Base-by-base conservation (phyloP, 306 rosid genomes). In the Cicer chorassanicum region DNA sequence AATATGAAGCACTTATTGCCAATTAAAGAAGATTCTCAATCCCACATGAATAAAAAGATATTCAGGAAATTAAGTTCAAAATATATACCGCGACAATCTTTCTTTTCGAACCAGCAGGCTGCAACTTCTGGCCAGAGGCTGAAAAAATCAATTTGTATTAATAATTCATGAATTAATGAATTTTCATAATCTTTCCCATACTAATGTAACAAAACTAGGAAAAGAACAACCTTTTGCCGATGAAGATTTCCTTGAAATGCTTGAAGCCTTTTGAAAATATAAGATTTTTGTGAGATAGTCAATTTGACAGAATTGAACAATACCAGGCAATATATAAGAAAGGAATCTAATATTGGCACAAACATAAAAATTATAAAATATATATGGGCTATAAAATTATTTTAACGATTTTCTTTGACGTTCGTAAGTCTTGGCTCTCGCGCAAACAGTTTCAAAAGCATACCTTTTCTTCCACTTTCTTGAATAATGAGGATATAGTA, bases 401-500 rank as follows among this genome's bases (percentile, higher is more conserved):
- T n/a, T 3, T 29, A 29, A 29, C 36, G 36, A 29, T 29, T 29
- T 29, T 51, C 15, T 51, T 51, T 7, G 57, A 7, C 15, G 24
- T 51, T 51, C 0, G 18, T 15, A 51, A 8, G 59, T 53, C 14
- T 38, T 13, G 48, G 39, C 41, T 59, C 65, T 57, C 44, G 39
- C 34, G 12, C 68, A 29, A 72, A 78, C 60, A 61, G 38, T 34
- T 55, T 6, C 24, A 78, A 68, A 72, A 45, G 50, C 64, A 61
- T 75, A 91, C 98, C 88, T 89, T 89, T 73, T 85, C 91, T 80
- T 87, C 97, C 72, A 73, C 94, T 86, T 88, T 91, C 85, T 91
- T 86, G 89, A 93, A 93, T 85, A 91, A 83, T 49, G 93, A 82
- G 74, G 89, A 87, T 70, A 91, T 81, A 38, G 98, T 89, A 74